Evolutionary conservation across 2,329 filamentous ascomycete genomes (phyloP).

Genomic region (Didymella keratinophila): DNA sequence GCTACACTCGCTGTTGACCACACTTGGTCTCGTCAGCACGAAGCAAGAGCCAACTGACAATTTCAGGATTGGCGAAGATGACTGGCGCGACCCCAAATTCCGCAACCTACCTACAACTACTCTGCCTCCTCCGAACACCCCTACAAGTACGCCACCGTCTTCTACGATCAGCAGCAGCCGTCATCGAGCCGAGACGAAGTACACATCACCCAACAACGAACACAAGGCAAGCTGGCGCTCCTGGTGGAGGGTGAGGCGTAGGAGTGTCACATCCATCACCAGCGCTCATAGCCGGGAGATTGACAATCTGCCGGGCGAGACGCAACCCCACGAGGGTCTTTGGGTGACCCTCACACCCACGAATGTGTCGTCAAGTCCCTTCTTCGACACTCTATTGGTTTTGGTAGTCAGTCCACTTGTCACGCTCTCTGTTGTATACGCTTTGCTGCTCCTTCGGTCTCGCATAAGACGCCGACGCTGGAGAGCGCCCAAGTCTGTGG

Average conservation of each 20-base stretch:
- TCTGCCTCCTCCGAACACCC: constrained; percentile 8
- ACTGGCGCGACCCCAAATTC: constrained; percentile 83
- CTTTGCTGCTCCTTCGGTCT: constrained; percentile 83
- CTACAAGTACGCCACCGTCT: constrained; percentile 43
- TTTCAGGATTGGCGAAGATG: constrained; percentile 84
- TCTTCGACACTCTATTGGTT: constrained; percentile 95
- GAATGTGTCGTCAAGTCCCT: constrained; percentile 84
- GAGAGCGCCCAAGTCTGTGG: constrained; percentile 96
- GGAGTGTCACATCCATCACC: constrained; percentile 31
- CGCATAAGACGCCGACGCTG: constrained; percentile 88
- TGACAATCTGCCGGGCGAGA: constrained; percentile 27
- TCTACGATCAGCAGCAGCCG: constrained; percentile 53
- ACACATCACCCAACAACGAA: constrained; percentile 28
- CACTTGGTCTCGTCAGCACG: constrained; percentile 52
- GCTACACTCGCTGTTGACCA: constrained; percentile 56
- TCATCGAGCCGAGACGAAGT: constrained; percentile 2
- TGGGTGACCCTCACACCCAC: constrained; percentile 98
- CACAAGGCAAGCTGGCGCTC: constrained; percentile 32
- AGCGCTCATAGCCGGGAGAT: constrained; percentile 29
- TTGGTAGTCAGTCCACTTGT: constrained; percentile 94
- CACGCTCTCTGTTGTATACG: constrained; percentile 91
- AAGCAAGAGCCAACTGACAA: constrained; percentile 54
- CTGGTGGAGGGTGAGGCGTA: constrained; percentile 32
- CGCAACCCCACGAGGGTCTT: constrained; percentile 73
- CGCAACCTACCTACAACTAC: constrained; percentile 56